These are phyloP conservation scores for Dispira simplex DNA, from an alignment of 192 early-diverging fungal species.

Conservation along the genomic window DNA sequence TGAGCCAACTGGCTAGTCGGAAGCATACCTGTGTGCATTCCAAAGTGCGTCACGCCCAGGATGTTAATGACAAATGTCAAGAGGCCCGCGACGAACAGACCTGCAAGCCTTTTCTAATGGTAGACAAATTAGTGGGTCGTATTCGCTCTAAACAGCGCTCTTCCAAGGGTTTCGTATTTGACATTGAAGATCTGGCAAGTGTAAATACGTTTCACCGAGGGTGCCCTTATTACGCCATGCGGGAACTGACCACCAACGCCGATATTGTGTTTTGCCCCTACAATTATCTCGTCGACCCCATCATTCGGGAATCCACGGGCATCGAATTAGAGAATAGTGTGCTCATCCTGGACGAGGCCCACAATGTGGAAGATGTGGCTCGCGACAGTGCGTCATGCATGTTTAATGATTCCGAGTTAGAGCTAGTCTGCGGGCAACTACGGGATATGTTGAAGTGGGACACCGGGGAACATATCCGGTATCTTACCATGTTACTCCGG, in stretches of 20 bases:
- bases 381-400: slow-evolving; percentile 21
- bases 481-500: neutral
- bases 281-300: slow-evolving; percentile 46
- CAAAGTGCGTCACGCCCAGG: slow-evolving; percentile 14
- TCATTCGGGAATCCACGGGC: slow-evolving; percentile 27
- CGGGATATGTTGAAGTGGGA: slow-evolving; percentile 13
- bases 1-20: slow-evolving; percentile 32
- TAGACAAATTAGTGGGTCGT: slow-evolving; percentile 11
- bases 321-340: slow-evolving; percentile 29
- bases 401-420: slow-evolving; percentile 23
- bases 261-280: slow-evolving; percentile 50
- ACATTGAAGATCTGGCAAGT: slow-evolving; percentile 37
- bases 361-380: slow-evolving; percentile 43
- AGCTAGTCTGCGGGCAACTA: slow-evolving; percentile 19
- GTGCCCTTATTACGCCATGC: slow-evolving; percentile 41
- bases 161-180: slow-evolving; percentile 23
- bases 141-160: neutral
- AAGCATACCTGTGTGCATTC: slow-evolving; percentile 32
- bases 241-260: slow-evolving; percentile 23
- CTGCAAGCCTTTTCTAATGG: slow-evolving; percentile 5
- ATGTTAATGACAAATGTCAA: slow-evolving; percentile 23
- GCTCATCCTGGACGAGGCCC: slow-evolving; percentile 46
- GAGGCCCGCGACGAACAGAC: slow-evolving; percentile 6
- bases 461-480: neutral
- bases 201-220: slow-evolving; percentile 19